Evolutionary conservation across 2,329 filamentous ascomycete genomes (phyloP).

Genomic region (Elsinoe ampelina): DNA sequence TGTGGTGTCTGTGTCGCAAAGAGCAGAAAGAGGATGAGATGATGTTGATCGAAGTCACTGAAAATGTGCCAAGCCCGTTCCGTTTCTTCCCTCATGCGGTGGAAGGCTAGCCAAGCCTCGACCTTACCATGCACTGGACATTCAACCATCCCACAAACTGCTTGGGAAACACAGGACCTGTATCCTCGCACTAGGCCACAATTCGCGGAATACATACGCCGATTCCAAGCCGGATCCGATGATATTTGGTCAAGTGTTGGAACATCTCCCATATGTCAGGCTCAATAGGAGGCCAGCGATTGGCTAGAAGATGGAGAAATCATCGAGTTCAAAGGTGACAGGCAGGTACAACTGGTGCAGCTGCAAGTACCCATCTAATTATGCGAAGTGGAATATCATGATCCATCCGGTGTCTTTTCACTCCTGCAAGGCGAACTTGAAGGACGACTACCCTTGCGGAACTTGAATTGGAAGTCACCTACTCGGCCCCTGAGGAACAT

Average conservation of each 20-base stretch:
- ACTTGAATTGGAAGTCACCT: constrained; percentile 95
- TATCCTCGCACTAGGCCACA: neutral
- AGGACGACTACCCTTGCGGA: constrained; percentile 71
- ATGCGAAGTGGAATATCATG: constrained; percentile 81
- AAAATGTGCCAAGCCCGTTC: constrained; percentile 10
- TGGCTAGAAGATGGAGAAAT: constrained; percentile 26
- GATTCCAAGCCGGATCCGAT: neutral
- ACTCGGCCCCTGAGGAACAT: constrained; percentile 87
- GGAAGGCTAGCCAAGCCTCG: neutral
- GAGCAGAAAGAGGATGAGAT: neutral
- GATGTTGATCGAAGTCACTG: constrained; percentile 6
- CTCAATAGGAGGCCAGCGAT: constrained; percentile 11
- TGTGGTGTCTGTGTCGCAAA: neutral
- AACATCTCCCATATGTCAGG: neutral
- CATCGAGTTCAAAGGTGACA: constrained; percentile 42
- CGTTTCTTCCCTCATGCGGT: neutral
- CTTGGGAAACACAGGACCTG: neutral
- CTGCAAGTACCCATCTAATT: constrained; percentile 19
- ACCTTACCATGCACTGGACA: neutral
- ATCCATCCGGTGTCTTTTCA: constrained; percentile 81
- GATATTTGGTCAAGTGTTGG: neutral
- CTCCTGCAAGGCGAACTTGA: constrained; percentile 69
- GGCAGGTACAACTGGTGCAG: constrained; percentile 6
- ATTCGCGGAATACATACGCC: neutral
- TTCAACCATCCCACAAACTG: neutral